phyloP scores from a whole-genome alignment of 2,329 filamentous ascomycete species.

The Pseudogymnoascus sp. region DNA sequence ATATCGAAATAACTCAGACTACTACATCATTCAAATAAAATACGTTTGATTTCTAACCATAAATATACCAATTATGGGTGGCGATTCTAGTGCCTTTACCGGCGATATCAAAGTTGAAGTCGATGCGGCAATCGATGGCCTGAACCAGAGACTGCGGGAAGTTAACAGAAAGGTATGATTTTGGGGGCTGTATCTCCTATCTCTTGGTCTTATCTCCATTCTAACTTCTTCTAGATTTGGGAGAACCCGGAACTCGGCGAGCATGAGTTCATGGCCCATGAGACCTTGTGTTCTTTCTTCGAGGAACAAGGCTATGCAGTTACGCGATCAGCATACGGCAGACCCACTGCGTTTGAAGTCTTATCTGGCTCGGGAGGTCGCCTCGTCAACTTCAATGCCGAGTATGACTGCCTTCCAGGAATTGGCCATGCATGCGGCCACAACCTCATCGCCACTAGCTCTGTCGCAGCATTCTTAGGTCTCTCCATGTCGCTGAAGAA shows the following conservation, averaged over 20 bases:
- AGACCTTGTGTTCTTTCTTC: slow-evolving; percentile 42
- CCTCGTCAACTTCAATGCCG: slow-evolving; percentile 33
- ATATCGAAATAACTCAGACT: background rate
- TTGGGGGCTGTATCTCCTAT: background rate
- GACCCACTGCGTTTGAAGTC: slow-evolving; percentile 46
- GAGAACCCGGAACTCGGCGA: slow-evolving; percentile 44
- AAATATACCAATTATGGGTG: background rate
- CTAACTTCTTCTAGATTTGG: slow-evolving; percentile 33
- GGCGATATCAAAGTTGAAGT: background rate
- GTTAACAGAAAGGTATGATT: background rate
- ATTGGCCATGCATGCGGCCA: slow-evolving; percentile 40
- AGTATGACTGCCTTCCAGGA: slow-evolving; percentile 33
- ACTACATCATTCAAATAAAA: background rate
- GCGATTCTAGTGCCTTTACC: background rate
- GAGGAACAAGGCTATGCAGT: slow-evolving; percentile 40
- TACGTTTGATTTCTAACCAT: background rate
- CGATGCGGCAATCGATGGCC: background rate
- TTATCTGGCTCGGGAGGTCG: slow-evolving; percentile 40
- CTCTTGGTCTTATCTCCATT: background rate
- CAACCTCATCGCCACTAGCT: slow-evolving; percentile 37
- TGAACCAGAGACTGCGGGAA: background rate
- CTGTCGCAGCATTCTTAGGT: slow-evolving; percentile 33
- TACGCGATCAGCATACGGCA: slow-evolving; percentile 42
- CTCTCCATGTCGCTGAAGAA: slow-evolving; percentile 11
- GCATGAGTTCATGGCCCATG: slow-evolving; percentile 42